Evolutionary conservation across 169 alveolate genomes (phyloP), one percentile per base, ranked within the genome.

Genomic region (Besnoitia besnoiti): DNA sequence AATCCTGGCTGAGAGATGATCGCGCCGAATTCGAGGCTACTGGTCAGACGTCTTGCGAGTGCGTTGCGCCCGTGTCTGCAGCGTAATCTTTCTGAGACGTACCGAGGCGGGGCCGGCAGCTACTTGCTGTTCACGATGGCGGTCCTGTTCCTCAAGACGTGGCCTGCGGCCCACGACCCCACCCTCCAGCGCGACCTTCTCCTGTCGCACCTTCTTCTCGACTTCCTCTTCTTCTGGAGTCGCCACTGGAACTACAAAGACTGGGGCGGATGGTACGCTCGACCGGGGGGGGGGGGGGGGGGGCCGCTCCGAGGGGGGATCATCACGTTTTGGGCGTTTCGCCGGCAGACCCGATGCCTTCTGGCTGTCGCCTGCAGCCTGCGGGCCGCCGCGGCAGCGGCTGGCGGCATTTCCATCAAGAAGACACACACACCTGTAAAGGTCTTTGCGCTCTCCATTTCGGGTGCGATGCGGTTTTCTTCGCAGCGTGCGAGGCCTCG

Each of bases 61-160:
- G 7, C 30, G n/a, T n/a, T n/a, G n/a, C n/a, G n/a, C n/a, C n/a
- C n/a, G 61, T 14, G 8, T 16, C 46, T 85, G 46, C 91, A 85
- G 91, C 76, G 96, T 19, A 94, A 94, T 47, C 76, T 94, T 27
- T 94, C 90, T 30, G 96, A 94, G 51, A 94, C 96, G 55, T 94
- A 94, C 75, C 93, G 94, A 27, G 96, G 96, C 35, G 96, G 96
- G 21, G 77, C 92, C 44, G 96, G 96, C 40, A 91, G 95, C 7
- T 94, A 94, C 82, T 55, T 94, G 80, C 93, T 92, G 87, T 94
- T 94, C 55, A 50, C 94, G 35, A 80, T 94, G 67, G 92, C 47
- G 10, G 39, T 85, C 30, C 90, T 85, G 79, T 85, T 46, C 80
- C 16, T 85, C 39, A 40, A 85, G 37, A 10, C 67, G 33, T 35